Percentiles rank a stretch among this genome's conserved stretches.
Conservation (phyloP, 23 red algal species). For the Agarophyton chilense region DNA sequence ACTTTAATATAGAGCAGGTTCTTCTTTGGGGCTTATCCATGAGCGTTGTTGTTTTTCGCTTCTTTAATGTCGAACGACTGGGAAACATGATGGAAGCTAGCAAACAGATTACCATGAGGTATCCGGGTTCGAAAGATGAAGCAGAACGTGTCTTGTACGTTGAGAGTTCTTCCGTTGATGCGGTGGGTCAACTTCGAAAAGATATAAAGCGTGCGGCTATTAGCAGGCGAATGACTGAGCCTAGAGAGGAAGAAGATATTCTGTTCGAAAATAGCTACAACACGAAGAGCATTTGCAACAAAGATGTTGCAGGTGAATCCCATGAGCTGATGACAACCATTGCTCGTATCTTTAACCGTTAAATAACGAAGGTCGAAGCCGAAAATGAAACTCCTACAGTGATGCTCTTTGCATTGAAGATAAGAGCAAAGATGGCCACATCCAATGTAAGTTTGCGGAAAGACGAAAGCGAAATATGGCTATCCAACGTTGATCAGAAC, state of each 20-base stretch:
- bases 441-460: not conserved
- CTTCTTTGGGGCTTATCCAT: not conserved
- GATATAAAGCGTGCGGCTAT: not conserved
- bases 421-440: not conserved
- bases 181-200: not conserved
- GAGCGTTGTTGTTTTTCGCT: not conserved
- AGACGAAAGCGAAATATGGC: not conserved
- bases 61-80: not conserved
- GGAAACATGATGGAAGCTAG: not conserved
- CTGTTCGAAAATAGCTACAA: not conserved
- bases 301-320: not conserved
- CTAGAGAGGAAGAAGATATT: not conserved
- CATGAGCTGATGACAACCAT: not conserved
- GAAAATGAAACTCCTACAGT: not conserved
- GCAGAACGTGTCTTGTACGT: not conserved
- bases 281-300: not conserved
- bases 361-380: not conserved
- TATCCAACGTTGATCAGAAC: not conserved
- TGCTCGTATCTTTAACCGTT: not conserved
- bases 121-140: not conserved
- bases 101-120: slow-evolving; percentile 3
- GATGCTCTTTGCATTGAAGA: not conserved
- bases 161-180: not conserved
- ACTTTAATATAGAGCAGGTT: not conserved
- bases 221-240: not conserved